A percentile compares a stretch with the other conserved stretches of the same genome.
phyloP scores from a whole-genome alignment of 208 protist genomes.

The Trypanosoma scelopori region DNA sequence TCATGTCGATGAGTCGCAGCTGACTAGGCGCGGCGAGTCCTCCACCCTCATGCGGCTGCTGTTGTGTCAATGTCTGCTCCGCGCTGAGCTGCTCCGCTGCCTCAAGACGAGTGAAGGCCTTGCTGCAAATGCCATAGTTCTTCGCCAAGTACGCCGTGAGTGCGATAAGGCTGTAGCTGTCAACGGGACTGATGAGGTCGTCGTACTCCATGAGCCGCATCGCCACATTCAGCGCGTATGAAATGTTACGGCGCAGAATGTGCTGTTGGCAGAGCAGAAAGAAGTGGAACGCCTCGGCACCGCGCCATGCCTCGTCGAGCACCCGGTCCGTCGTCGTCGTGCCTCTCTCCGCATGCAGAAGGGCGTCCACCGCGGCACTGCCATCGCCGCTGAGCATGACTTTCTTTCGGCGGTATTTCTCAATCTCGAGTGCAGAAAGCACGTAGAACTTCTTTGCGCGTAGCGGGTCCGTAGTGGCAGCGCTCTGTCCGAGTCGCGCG shows the following conservation, averaged over 20 bases:
- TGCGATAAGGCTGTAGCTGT: conserved; percentile 95
- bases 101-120: conserved; percentile 95
- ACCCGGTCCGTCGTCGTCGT: conserved; percentile 60
- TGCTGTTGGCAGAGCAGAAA: conserved; percentile 92
- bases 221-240: conserved; percentile 72
- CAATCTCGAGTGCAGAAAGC: conserved; percentile 94
- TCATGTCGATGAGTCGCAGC: conserved; percentile 66
- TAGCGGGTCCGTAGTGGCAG: conserved; percentile 74
- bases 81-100: conserved; percentile 59
- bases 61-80: conserved; percentile 43
- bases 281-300: conserved; percentile 96
- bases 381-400: conserved; percentile 68
- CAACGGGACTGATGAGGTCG: conserved; percentile 83
- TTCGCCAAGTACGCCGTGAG: conserved; percentile 92
- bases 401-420: conserved; percentile 79
- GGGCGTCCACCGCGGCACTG: conserved; percentile 61
- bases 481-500: conserved; percentile 76
- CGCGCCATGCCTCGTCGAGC: conserved; percentile 90
- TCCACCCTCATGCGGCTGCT: conserved; percentile 18
- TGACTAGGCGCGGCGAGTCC: conserved; percentile 14
- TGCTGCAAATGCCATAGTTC: conserved; percentile 93
- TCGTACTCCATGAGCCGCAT: conserved; percentile 95
- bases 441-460: conserved; percentile 96
- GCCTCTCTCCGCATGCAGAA: conserved; percentile 69
- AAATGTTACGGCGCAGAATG: conserved; percentile 68